Evolutionary conservation across 2,329 filamentous ascomycete species (phyloP).

Genomic region (Fusarium sarcochroum): DNA sequence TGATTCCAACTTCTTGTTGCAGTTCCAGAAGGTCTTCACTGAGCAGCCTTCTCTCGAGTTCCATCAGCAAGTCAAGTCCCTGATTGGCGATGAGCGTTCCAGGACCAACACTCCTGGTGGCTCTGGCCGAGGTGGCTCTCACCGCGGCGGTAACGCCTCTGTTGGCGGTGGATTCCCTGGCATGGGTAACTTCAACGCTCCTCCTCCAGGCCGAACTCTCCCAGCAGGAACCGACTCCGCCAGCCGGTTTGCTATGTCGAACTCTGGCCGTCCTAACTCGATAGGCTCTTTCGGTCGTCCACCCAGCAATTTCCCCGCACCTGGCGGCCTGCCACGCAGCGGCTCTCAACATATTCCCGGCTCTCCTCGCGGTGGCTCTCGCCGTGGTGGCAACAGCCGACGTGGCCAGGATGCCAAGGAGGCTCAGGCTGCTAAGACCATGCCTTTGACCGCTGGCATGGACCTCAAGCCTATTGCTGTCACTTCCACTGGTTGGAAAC

Average conservation of each 20-base stretch:
- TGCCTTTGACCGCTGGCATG: constrained; percentile 89
- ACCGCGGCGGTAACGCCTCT: constrained; percentile 23
- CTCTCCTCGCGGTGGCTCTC: constrained; percentile 78
- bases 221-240: constrained; percentile 83
- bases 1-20: constrained; percentile 93
- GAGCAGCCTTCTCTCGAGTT: constrained; percentile 97
- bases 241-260: constrained; percentile 79
- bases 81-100: constrained; percentile 80
- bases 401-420: constrained; percentile 72
- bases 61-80: constrained; percentile 89
- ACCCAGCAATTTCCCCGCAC: constrained; percentile 72
- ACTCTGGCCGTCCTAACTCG: constrained; percentile 52
- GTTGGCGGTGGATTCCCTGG: constrained; percentile 61
- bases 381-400: constrained; percentile 66
- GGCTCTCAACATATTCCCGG: constrained; percentile 74
- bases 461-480: constrained; percentile 85
- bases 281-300: constrained; percentile 58
- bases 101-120: constrained; percentile 43
- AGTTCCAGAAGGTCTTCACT: constrained; percentile 96
- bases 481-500: constrained; percentile 89
- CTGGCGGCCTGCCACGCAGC: constrained; percentile 72
- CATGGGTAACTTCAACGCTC: constrained; percentile 79
- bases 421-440: constrained; percentile 82
- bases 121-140: constrained; percentile 26
- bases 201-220: constrained; percentile 67